Evolutionary conservation across 306 rosid genomes (phyloP), one percentile per base, ranked within the genome.

Genomic region (Cicer judaicum): DNA sequence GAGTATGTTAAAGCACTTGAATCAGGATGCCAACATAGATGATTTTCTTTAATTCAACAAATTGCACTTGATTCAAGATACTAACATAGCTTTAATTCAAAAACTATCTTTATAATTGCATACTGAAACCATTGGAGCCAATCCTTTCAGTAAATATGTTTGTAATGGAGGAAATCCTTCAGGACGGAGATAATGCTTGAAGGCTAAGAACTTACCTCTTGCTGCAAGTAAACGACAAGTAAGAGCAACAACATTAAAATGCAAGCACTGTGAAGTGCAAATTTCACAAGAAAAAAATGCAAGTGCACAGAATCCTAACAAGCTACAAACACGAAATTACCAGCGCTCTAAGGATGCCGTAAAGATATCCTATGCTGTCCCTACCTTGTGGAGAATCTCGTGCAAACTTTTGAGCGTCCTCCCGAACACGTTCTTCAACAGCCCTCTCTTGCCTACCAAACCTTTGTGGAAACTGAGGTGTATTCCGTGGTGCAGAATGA

Each of bases 331-430:
- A 87, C 72, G 84, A 64, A 80, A 84, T 88, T 85, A 88, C 93
- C 92, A 88, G 92, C 82, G 88, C 84, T 80, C 82, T 90, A 94
- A 80, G 78, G 89, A 86, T 76, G 88, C 79, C 79, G 66, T 83
- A 87, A 88, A 85, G 87, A 91, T 80, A 89, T 82, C 90, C 98
- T 88, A 91, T 62, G 87, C 87, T 84, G 87, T 85, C 87, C 99
- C 98, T 95, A 95, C 99, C 99, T 92, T 92, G 98, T 84, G 94
- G 91, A 79, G 99, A 85, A 87, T 83, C 87, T 85, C 96, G 90
- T 80, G 97, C 78, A 74, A 86, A 73, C 64, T 90, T 95, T 70
- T 85, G 91, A 84, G 86, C 57, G 75, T 87, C 90, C 78, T 92
- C 95, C 62, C 88, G 94, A 12, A 85, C 75, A 61, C 87, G 91